These are phyloP conservation scores for Trichopus zeylanicus DNA, from an alignment of 116 monocot species.

Conservation along the genomic window DNA sequence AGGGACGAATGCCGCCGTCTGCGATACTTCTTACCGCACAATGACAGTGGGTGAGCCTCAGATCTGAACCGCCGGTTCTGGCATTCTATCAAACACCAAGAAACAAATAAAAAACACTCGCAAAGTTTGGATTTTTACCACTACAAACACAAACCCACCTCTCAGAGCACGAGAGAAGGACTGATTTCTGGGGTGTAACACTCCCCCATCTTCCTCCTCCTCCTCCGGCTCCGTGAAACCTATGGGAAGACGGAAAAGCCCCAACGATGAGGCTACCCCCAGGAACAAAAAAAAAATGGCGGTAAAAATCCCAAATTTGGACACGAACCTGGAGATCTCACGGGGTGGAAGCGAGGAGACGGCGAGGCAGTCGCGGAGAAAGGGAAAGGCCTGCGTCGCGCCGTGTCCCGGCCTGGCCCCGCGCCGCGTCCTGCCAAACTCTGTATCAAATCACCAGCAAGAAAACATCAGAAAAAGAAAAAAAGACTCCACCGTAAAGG, in stretches of 20 bases:
- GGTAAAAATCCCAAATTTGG: no score
- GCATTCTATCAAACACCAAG: slow-evolving; percentile 36
- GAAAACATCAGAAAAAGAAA: no score
- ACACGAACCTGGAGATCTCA: no score
- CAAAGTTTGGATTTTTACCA: no score
- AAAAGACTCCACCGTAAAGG: no score
- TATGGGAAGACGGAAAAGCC: no score
- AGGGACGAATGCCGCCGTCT: slow-evolving; percentile 31
- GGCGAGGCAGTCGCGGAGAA: not conserved
- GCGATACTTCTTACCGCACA: slow-evolving; percentile 13
- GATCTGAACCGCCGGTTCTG: slow-evolving; percentile 52
- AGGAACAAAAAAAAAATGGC: no score
- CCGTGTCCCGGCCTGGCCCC: slow-evolving; percentile 34
- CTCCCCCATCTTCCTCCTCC: slow-evolving; percentile 1
- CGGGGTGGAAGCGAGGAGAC: not conserved
- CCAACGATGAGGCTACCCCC: no score
- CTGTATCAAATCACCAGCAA: slow-evolving; percentile 24
- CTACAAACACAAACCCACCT: slow-evolving; percentile 24
- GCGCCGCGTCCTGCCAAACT: slow-evolving; percentile 51
- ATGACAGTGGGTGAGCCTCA: slow-evolving; percentile 21
- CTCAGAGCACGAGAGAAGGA: slow-evolving; percentile 54
- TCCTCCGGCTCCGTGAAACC: no score
- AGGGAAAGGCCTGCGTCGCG: no score
- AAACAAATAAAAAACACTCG: not conserved
- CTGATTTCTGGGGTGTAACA: slow-evolving; percentile 18